These are phyloP conservation scores for Globisporangium viniferum DNA, from an alignment of 352 stramenopile genomes.

Conservation along the genomic window DNA sequence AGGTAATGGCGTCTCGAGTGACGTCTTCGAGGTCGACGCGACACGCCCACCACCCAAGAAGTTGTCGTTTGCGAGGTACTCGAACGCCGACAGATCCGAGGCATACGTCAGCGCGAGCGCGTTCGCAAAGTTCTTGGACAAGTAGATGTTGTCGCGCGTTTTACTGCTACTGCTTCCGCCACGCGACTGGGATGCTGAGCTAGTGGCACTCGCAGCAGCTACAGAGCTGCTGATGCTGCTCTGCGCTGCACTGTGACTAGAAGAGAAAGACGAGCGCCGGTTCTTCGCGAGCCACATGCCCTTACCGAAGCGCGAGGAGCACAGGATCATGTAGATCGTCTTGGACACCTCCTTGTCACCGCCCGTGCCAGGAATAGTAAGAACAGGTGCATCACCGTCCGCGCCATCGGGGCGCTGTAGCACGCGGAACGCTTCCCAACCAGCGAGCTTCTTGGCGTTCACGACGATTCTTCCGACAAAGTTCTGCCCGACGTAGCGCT, in stretches of 20 bases:
- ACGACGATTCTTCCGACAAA: conserved; percentile 61
- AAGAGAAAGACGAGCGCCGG: conserved; percentile 16
- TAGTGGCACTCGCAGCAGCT: conserved; percentile 15
- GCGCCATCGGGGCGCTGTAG: conserved; percentile 36
- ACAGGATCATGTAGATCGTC: conserved; percentile 69
- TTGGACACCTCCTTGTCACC: conserved; percentile 12
- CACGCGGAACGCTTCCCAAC: conserved; percentile 74
- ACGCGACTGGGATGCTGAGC: neutral
- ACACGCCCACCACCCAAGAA: neutral
- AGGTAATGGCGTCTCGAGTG: neutral
- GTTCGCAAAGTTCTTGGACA: conserved; percentile 73
- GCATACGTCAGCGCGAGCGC: conserved; percentile 65
- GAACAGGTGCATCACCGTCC: neutral
- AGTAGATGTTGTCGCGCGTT: conserved; percentile 35
- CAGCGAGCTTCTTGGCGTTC: conserved; percentile 60
- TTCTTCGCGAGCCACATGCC: conserved; percentile 76
- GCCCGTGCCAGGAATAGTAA: conserved; percentile 7
- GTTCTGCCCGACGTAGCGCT: conserved; percentile 75
- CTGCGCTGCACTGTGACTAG: conserved; percentile 9
- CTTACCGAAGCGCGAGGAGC: conserved; percentile 75
- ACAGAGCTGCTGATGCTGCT: conserved; percentile 6
- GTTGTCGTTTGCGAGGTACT: conserved; percentile 15
- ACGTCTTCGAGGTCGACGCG: neutral
- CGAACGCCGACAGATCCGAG: conserved; percentile 60
- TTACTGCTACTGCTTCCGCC: neutral